Evolutionary conservation across 495 filamentous ascomycete species (phyloP), one percentile per base, ranked within the genome.

Genomic region (Aspergillus campestris): DNA sequence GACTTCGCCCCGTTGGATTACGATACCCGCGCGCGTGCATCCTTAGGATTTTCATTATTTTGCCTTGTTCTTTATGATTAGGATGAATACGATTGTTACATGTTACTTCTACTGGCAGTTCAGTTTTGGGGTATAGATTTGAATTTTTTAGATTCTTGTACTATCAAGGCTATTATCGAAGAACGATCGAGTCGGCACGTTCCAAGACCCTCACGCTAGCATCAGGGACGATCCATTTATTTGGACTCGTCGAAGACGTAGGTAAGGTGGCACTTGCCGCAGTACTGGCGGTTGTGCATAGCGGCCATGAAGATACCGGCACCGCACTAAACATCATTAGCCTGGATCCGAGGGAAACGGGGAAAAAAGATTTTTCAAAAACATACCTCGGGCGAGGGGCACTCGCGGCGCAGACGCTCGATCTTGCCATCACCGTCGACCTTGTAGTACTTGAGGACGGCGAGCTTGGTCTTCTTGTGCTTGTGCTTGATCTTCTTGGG

Each of bases 401-500:
- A 98, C 80, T 98, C 92, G 70, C 92, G 80, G 64, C 92, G 82
- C 42, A 98, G 84, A 72, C 94, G 94, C 87, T 98, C 92, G 61
- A 98, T 97, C 86, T 97, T 98, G 70, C 92, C 92, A 69, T 98
- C 92, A 60, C 83, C 84, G 67, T 97, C 94, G 57, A 98, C 92
- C 83, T 98, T 98, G 86, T 97, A 98, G 87, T 96, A 98, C 84
- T 98, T 98, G 64, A 98, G 89, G 59, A 98, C 89, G 56, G 92
- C 94, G 62, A 98, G 80, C 83, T 98, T 98, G 79, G 86, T 95
- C 89, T 87, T 88, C 86, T 96, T 97, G 77, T 89, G 83, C 87
- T 97, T 98, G 79, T 98, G 92, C 90, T 98, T 98, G 85, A 98
- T 98, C 86, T 98, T 98, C 90, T 98, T 98, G 66, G 92, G 92